Percentiles rank a stretch among this genome's conserved stretches.
Evolutionary conservation across 129 eudicot genomes (phyloP).

Genomic region (Lactuca saligna): DNA sequence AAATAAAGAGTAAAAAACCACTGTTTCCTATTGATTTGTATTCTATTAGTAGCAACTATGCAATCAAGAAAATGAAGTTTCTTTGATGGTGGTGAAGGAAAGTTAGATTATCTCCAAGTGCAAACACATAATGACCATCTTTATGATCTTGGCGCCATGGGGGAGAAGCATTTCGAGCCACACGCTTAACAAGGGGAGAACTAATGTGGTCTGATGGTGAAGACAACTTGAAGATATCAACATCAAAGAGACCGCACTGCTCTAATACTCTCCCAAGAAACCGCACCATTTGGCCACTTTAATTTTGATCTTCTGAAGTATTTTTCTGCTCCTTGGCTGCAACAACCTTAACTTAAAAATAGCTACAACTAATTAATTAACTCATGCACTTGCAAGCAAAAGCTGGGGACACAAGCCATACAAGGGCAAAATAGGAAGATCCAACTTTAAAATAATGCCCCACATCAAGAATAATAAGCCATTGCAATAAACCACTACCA

Average conservation of each 20-base stretch:
- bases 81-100: constrained; percentile 44
- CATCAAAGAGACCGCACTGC: too few relatives aligned
- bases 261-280: too few relatives aligned
- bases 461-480: constrained; percentile 64
- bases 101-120: constrained; percentile 89
- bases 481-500: constrained; percentile 81
- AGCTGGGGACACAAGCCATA: constrained; percentile 85
- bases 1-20: too few relatives aligned
- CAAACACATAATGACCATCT: constrained; percentile 87
- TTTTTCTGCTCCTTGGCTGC: too few relatives aligned
- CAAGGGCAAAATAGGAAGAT: constrained; percentile 72
- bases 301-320: too few relatives aligned
- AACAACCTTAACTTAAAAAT: neutral
- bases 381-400: constrained; percentile 79
- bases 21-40: neutral
- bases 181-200: constrained; percentile 60
- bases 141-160: constrained; percentile 92
- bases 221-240: too few relatives aligned
- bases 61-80: constrained; percentile 28
- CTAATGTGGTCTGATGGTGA: constrained; percentile 53
- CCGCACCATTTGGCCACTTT: too few relatives aligned
- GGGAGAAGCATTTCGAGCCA: constrained; percentile 82
- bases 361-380: too few relatives aligned
- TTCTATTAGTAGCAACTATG: neutral
- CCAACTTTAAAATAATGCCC: constrained; percentile 73